Evolutionary conservation across 495 filamentous ascomycete species (phyloP).

Genomic region (Podospora pseudocomata): DNA sequence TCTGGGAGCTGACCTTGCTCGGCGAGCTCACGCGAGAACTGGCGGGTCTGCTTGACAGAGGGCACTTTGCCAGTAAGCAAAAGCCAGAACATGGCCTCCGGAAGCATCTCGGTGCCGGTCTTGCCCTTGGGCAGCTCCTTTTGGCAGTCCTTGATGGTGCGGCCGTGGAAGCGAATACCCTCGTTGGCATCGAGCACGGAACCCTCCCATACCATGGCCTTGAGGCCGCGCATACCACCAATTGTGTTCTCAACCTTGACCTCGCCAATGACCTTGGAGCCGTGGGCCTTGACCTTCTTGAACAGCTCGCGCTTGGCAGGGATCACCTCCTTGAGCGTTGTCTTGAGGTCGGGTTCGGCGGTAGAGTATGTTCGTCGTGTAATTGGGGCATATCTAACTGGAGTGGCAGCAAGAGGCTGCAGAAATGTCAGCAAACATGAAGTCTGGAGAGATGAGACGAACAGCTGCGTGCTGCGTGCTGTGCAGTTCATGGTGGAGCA

Average conservation of each 20-base stretch:
- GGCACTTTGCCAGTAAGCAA: constrained; percentile 91
- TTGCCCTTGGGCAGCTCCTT: constrained; percentile 87
- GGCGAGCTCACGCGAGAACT: constrained; percentile 78
- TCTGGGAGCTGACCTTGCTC: constrained; percentile 79
- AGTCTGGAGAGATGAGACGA: neutral
- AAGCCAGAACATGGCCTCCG: constrained; percentile 99
- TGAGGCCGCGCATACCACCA: constrained; percentile 95
- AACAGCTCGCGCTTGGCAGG: constrained; percentile 89
- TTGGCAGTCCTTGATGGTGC: constrained; percentile 97
- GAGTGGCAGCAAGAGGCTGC: constrained; percentile 35
- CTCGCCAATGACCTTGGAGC: constrained; percentile 80
- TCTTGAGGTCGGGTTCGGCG: constrained; percentile 82
- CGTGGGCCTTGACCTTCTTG: constrained; percentile 82
- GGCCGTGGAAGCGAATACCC: constrained; percentile 96
- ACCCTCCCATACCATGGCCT: constrained; percentile 98
- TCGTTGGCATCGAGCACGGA: constrained; percentile 95
- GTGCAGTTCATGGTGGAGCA: neutral
- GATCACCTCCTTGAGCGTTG: constrained; percentile 74
- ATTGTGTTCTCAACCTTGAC: constrained; percentile 91
- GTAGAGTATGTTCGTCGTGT: constrained; percentile 57
- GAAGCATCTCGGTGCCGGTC: constrained; percentile 96
- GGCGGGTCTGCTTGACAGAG: constrained; percentile 71
- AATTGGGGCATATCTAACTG: constrained; percentile 25
- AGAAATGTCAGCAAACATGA: neutral
- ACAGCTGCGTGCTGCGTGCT: too few species aligned